Conservation (phyloP, 2,329 filamentous ascomycete species). For the Colletotrichum orchidophilum region DNA sequence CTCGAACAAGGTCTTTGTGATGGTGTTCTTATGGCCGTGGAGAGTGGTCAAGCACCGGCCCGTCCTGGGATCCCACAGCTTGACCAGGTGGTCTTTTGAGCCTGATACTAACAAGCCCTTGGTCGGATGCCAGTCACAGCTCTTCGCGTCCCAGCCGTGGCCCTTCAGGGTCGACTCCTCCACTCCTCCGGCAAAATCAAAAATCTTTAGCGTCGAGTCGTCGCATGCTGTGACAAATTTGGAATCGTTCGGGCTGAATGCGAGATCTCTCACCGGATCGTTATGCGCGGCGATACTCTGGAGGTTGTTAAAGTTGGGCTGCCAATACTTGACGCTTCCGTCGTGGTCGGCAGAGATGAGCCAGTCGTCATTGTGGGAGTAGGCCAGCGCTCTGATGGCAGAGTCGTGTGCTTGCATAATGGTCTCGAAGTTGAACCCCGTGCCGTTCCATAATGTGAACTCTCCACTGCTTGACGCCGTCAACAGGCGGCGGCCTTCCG, state of each 20-base stretch:
- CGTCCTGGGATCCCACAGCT: constrained; percentile 97
- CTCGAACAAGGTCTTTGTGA: constrained; percentile 93
- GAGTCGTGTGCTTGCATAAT: constrained; percentile 98
- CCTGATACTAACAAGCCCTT: constrained; percentile 95
- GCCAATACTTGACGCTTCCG: constrained; percentile 97
- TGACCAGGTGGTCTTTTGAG: constrained; percentile 96
- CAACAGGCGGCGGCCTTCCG: constrained; percentile 88
- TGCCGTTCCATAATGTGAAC: constrained; percentile 98
- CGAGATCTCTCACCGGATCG: constrained; percentile 89
- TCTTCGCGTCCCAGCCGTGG: constrained; percentile 98
- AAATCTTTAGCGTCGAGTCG: constrained; percentile 92
- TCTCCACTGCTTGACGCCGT: constrained; percentile 97
- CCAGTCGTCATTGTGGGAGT: constrained; percentile 98
- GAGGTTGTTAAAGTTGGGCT: constrained; percentile 99
- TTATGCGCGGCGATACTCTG: constrained; percentile 92
- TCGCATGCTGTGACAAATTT: constrained; percentile 98
- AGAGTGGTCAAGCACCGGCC: constrained; percentile 91
- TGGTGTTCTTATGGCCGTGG: constrained; percentile 96
- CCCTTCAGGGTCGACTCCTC: constrained; percentile 87
- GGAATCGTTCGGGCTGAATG: constrained; percentile 91
- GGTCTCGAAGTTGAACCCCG: constrained; percentile 98
- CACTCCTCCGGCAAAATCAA: constrained; percentile 88
- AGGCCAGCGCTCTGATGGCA: constrained; percentile 82
- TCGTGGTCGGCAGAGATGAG: constrained; percentile 95
- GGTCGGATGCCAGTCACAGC: constrained; percentile 95